phyloP scores from a whole-genome alignment of 176 grass and related monocot genomes.

The Elymus sibiricus region DNA sequence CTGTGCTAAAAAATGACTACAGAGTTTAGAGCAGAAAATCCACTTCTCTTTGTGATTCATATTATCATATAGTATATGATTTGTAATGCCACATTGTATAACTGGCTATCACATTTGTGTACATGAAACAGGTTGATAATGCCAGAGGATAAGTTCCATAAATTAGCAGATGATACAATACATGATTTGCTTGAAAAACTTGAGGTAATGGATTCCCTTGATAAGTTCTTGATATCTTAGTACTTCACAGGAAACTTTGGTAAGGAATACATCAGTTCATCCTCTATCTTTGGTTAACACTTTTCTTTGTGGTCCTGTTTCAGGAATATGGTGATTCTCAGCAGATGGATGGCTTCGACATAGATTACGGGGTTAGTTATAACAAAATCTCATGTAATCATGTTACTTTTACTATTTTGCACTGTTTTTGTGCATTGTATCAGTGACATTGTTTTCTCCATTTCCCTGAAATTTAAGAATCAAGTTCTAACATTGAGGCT shows the following conservation, averaged over 20 bases:
- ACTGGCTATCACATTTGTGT: not conserved
- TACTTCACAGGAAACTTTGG: not conserved
- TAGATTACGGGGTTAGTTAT: conserved; percentile 82
- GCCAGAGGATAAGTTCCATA: conserved; percentile 80
- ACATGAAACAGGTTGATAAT: conserved; percentile 50
- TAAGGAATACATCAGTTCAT: not conserved
- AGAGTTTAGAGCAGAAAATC: not conserved
- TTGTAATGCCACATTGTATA: not conserved
- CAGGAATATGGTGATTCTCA: conserved; percentile 87
- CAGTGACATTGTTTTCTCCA: not conserved
- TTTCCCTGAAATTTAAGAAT: conserved; percentile 52
- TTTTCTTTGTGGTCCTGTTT: not conserved
- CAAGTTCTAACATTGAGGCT: conserved; percentile 89
- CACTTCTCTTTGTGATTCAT: not conserved
- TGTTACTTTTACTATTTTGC: not conserved
- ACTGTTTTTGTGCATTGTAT: conserved; percentile 9
- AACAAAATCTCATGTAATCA: not conserved
- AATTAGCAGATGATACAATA: conserved; percentile 68
- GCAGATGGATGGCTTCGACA: conserved; percentile 78
- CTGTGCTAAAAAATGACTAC: not conserved
- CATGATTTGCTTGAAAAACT: conserved; percentile 70
- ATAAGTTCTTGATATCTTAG: not conserved
- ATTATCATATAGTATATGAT: not conserved
- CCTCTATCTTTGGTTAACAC: conserved; percentile 11
- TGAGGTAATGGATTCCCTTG: conserved; percentile 53